Evolutionary conservation across 2,329 filamentous ascomycete genomes (phyloP), one percentile per base, ranked within the genome.

Genomic region (Fusarium floridanum): DNA sequence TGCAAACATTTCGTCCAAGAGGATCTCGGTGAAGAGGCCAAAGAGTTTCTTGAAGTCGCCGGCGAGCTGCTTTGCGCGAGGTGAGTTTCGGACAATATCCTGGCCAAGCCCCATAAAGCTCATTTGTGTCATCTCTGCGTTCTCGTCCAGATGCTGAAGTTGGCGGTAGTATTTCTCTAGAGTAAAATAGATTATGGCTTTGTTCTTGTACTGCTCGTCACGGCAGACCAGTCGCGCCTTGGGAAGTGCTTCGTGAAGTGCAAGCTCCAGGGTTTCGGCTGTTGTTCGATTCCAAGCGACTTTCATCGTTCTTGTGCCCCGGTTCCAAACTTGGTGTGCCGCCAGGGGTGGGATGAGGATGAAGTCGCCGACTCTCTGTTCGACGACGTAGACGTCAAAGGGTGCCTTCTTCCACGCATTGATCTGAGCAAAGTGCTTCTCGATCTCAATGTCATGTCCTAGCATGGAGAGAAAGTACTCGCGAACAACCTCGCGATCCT

Each of bases 161-260:
- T 90, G 86, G n/a, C 86, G 85, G 71, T 88, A 86, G 81, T 98
- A 98, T 78, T 95, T 97, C 12, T 92, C 85, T 5, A 98, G 87
- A 0, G 95, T 94, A 80, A 92, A 98, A 82, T 95, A 98, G 53
- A 98, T 88, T 67, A 98, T 98, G 6, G 95, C 94, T 82, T 98
- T 98, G 85, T 97, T 98, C 82, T 98, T 98, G 86, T 99, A 99
- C 82, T 98, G 96, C 81, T 99, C 97, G 76, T 99, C 97, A 41
- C 97, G 93, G 80, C 97, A 98, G 4, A 98, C 96, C 76, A 98
- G 90, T 14, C 95, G 91, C 11, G 95, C 94, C 77, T 95, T 95
- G 0, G 95, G 95, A 4, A 99, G 87, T 1, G 96, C 95, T 84
- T 98, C 97, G 68, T 91, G 89, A 22, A 98, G 83, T 1, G 96